Evolutionary conservation across 192 early-diverging fungal species (phyloP), one percentile per base, ranked within the genome.

Genomic region (Linnemannia schmuckeri): DNA sequence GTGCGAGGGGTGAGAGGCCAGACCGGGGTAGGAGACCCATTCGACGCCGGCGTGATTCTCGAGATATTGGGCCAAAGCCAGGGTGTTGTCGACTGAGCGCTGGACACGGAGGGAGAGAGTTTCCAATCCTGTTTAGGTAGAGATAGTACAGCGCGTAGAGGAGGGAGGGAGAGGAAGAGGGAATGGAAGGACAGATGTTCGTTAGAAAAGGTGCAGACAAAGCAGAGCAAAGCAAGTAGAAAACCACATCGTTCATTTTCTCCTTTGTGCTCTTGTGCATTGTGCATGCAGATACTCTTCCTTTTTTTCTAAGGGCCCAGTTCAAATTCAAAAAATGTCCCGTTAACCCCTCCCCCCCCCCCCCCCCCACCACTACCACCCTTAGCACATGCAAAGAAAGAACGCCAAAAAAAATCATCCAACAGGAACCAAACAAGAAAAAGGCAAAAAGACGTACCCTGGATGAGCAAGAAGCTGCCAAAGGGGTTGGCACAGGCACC

Each of bases 11-110:
- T 98, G 97, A 13, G 85, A 87, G 61, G 93, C 90, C 22, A 99
- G 90, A 54, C 97, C 97, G 35, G 97, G 96, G 88, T 98, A 97
- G 0, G 94, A 95, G 37, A 98, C 97, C 96, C 97, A 99, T 18
- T 83, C 78, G 30, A 99, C 96, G 24, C 94, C 91, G 24, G 94
- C 90, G 69, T 94, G 93, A 49, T 91, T 88, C 52, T 93, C 88
- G 18, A 99, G 91, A 94, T 97, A 97, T 72, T 91, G 84, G 2
- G 97, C 97, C 41, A 99, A 91, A 2, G 90, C 92, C 24, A 96
- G 88, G 0, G 97, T 89, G 80, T 98, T 99, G 44, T 94, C 88
- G 55, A 94, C 89, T 83, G 97, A 96, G 61, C 98, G 91, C 78
- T 99, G 93, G 55, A 95, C 98, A 38, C 98, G 94, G 37, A 99